Evolutionary conservation across 2,329 filamentous ascomycete species (phyloP), one percentile per base, ranked within the genome.

Genomic region (Helicocarpus griseus): DNA sequence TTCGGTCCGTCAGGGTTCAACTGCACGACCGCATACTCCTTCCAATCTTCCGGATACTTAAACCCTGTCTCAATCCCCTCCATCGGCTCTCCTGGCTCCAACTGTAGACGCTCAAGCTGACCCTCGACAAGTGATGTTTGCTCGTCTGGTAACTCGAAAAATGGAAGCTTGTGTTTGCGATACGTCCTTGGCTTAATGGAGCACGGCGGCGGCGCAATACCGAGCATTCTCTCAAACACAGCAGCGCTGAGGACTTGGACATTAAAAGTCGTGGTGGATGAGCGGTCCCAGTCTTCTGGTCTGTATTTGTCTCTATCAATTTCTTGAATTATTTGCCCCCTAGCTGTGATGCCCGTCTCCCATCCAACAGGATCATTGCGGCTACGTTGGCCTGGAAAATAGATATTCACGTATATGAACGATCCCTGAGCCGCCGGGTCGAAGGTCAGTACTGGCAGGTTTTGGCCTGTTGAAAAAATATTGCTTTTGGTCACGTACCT

Each of bases 241-340:
- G 53, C 36, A 1, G 57, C 48, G 29, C 57, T 54, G 44, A 60
- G 55, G 40, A 60, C 52, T 33, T 60, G 58, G 11, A 60, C 53
- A 46, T 60, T 58, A 50, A 58, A 56, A 17, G 46, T 58, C 21
- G 56, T 64, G 13, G 63, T 61, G 28, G 51, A 47, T 1, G 53
- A 48, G 0, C 48, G 33, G 43, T 73, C 61, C 69, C 68, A 73
- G 2, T 49, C 52, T 1, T 56, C 47, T 35, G 57, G 54, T 1
- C 40, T 36, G 5, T 63, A 21, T 1, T 49, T 44, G 51, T 74
- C 71, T 8, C 50, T 22, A 0, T 59, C 14, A 48, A 74, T 71
- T 7, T 57, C 58, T 55, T 76, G 71, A 9, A 65, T 65, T 52
- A 74, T 73, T 22, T 65, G 59, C 0, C 72, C 72, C 4, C 70